Evolutionary conservation across 169 alveolate species (phyloP), one percentile per base, ranked within the genome.

Genomic region (Eimeria falciformis): DNA sequence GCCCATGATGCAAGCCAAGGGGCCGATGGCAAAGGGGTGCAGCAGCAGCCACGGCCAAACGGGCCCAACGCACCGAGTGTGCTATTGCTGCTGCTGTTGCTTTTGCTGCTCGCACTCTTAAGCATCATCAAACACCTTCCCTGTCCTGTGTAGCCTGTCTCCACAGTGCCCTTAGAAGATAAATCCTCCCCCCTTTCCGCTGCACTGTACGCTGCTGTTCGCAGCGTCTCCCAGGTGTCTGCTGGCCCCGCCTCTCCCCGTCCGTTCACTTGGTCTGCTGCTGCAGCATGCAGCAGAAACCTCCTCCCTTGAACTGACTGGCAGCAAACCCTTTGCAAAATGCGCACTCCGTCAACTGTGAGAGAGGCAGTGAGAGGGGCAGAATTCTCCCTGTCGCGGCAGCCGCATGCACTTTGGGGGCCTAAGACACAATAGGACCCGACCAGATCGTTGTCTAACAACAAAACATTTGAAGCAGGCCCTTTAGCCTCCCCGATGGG

Each of bases 271-370:
- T n/a, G 50, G 18, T 43, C 43, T n/a, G 86, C 86, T 45, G 86
- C 86, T 12, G 62, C 55, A 45, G 79, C 82, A 37, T 37, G 56
- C 47, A 12, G 5, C 68, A 43, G 18, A 65, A 75, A 75, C 9
- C 85, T 58, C 33, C 66, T 37, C 12, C 85, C 85, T 45, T 75
- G 85, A 9, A 65, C 33, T 6, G 85, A 75, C 45, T 45, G 40
- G 65, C 85, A 45, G 85, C 85, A 75, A 43, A 75, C 85, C 12
- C 46, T 58, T 65, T 75, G 85, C 85, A 75, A 65, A 25, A 75
- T 66, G 23, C 46, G 85, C 45, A 29, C 43, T 5, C 68, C 85
- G 21, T 14, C 85, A n/a, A 75, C 23, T 5, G 68, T n/a, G 43
- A 75, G 85, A 46, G 68, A 75, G n/a, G 68, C 85, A 6, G 43